Evolutionary conservation across 2,329 filamentous ascomycete species (phyloP).

Genomic region (Sporothrix inflata): DNA sequence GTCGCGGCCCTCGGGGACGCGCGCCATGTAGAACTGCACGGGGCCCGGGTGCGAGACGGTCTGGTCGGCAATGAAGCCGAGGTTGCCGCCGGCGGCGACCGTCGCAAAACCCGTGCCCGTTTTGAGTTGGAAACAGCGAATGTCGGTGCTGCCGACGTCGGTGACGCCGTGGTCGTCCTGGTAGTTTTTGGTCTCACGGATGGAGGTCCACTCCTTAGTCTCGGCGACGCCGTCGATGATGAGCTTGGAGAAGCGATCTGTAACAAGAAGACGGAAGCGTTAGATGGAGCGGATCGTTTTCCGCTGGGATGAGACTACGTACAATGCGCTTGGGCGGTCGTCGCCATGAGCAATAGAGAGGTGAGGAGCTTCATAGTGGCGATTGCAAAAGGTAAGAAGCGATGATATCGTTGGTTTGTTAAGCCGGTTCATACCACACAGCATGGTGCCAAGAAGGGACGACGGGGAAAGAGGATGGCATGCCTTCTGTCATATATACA

Average conservation of each 20-base stretch:
- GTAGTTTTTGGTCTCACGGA: constrained; percentile 44
- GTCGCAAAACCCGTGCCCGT: constrained; percentile 39
- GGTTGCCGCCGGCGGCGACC: constrained; percentile 44
- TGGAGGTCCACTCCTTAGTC: constrained; percentile 38
- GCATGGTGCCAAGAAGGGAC: neutral
- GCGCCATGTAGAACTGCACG: constrained; percentile 44
- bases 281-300: too few relatives aligned
- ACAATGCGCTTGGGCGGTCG: constrained; percentile 33
- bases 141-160: constrained; percentile 38
- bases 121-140: constrained; percentile 38
- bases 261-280: neutral
- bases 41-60: constrained; percentile 46
- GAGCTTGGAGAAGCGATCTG: constrained; percentile 35
- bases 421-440: neutral
- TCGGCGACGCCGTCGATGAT: constrained; percentile 32
- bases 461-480: too few relatives aligned
- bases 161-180: constrained; percentile 41
- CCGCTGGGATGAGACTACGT: too few relatives aligned
- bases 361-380: constrained; percentile 36
- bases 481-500: too few relatives aligned
- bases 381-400: neutral
- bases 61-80: constrained; percentile 47
- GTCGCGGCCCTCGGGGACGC: constrained; percentile 42
- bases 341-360: constrained; percentile 31
- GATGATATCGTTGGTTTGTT: too few relatives aligned